These are phyloP conservation scores for Globisporangium polare DNA, from an alignment of 352 stramenopile genomes.

Conservation along the genomic window DNA sequence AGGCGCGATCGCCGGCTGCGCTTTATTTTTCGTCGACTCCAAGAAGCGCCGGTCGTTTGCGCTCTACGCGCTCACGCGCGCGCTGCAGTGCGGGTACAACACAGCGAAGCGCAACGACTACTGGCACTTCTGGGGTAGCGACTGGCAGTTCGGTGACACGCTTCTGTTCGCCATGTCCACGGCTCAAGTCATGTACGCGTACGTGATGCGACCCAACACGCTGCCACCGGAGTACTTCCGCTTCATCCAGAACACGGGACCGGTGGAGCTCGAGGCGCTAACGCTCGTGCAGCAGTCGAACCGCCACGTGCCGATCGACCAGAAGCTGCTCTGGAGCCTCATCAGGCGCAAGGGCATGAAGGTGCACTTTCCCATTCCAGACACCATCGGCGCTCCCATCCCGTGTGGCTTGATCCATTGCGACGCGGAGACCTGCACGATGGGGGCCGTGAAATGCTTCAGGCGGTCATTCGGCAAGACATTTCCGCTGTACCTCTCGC, in stretches of 20 bases:
- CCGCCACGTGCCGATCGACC: constrained; percentile 38
- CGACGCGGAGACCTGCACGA: constrained; percentile 37
- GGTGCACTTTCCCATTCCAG: constrained; percentile 26
- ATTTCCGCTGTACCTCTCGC: constrained; percentile 80
- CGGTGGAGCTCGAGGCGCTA: constrained; percentile 61
- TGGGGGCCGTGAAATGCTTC: constrained; percentile 53
- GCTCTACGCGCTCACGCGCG: constrained; percentile 78
- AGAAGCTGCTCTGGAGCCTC: constrained; percentile 34
- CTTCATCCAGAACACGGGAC: constrained; percentile 76
- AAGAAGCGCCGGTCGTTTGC: constrained; percentile 72
- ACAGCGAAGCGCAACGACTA: constrained; percentile 69
- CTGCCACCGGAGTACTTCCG: constrained; percentile 76
- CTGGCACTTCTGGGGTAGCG: constrained; percentile 87
- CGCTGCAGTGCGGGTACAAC: constrained; percentile 85
- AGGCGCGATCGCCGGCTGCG: constrained; percentile 56
- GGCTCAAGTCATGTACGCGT: constrained; percentile 86
- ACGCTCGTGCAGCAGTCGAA: constrained; percentile 63
- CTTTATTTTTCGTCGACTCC: constrained; percentile 61
- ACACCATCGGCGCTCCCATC: constrained; percentile 27
- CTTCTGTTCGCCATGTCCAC: constrained; percentile 79
- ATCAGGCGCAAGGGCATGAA: constrained; percentile 36
- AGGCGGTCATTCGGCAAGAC: constrained; percentile 54
- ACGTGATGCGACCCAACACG: constrained; percentile 70
- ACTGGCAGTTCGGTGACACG: constrained; percentile 77
- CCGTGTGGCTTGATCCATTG: constrained; percentile 65